A percentile compares a stretch with the other conserved stretches of the same genome.
Conservation (phyloP, 2,329 filamentous ascomycete genomes). For the Sodiomyces alkalinus region DNA sequence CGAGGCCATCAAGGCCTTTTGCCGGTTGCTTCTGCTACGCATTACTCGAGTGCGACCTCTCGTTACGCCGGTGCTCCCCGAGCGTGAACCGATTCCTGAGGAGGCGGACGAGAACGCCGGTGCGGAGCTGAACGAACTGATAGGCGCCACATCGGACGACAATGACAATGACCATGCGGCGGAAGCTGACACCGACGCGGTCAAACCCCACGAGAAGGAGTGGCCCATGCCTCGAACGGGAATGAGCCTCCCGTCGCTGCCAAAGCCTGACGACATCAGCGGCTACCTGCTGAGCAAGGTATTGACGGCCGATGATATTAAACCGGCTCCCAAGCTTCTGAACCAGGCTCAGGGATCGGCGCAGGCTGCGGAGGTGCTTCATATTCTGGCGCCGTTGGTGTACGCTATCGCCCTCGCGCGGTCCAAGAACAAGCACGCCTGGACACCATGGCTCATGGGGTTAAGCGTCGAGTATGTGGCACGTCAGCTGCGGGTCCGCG, state of each 20-base stretch:
- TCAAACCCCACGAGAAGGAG: conserved; percentile 34
- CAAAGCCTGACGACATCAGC: conserved; percentile 67
- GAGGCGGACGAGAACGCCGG: conserved; percentile 30
- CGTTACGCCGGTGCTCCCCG: conserved; percentile 70
- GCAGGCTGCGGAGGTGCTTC: conserved; percentile 75
- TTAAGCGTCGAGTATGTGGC: conserved; percentile 76
- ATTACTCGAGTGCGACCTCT: conserved; percentile 73
- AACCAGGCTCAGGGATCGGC: conserved; percentile 60
- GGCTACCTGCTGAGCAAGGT: conserved; percentile 81
- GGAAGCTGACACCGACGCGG: conserved; percentile 15
- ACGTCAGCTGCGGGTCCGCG: conserved; percentile 62
- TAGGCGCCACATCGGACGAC: conserved; percentile 37
- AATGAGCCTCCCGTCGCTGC: conserved; percentile 68
- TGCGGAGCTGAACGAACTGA: conserved; percentile 25
- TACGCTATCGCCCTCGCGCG: conserved; percentile 75
- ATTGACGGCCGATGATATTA: conserved; percentile 90
- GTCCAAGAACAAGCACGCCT: conserved; percentile 58
- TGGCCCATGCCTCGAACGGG: conserved; percentile 96
- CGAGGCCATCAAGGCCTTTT: conserved; percentile 75
- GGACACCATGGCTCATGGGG: conserved; percentile 85
- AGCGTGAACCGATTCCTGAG: conserved; percentile 62
- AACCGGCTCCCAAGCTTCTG: conserved; percentile 74
- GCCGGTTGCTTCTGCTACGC: conserved; percentile 63
- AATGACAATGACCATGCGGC: conserved; percentile 35
- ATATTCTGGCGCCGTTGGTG: conserved; percentile 75